phyloP scores from a whole-genome alignment of 257 asterid species.

The Capsicum pubescens region DNA sequence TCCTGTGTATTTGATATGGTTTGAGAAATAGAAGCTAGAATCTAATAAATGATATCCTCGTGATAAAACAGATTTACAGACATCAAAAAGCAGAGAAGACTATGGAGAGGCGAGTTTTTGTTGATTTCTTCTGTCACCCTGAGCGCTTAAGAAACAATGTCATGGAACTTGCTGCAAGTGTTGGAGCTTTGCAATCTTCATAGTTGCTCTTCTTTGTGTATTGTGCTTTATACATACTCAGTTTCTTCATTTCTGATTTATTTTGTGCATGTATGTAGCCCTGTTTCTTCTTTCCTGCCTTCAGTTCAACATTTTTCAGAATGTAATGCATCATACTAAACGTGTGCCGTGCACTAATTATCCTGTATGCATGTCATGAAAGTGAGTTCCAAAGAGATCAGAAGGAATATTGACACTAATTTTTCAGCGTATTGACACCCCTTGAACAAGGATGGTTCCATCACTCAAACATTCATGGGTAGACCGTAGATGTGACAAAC shows the following conservation, averaged over 20 bases:
- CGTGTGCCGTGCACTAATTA: background rate
- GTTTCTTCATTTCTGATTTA: background rate
- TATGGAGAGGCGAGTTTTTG: conserved; percentile 84
- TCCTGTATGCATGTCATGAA: conserved; percentile 1
- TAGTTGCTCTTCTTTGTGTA: conserved; percentile 31
- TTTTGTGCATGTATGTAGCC: conserved; percentile 21
- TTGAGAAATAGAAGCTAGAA: background rate
- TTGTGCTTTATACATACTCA: conserved; percentile 1
- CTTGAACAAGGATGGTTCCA: background rate
- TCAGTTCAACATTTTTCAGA: background rate
- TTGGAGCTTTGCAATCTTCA: conserved; percentile 82
- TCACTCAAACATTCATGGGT: background rate
- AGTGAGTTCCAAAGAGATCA: background rate
- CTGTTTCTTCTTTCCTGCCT: background rate
- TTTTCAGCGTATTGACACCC: background rate
- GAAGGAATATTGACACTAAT: background rate
- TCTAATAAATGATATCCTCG: background rate
- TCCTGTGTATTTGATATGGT: background rate
- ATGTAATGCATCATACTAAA: conserved; percentile 6
- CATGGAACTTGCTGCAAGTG: conserved; percentile 87
- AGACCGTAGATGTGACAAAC: background rate
- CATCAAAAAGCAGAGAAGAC: conserved; percentile 92
- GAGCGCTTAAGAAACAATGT: conserved; percentile 90
- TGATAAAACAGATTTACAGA: conserved; percentile 71
- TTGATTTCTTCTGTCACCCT: conserved; percentile 95